Conservation (phyloP, 306 rosid species). For the Quercus parvula region DNA sequence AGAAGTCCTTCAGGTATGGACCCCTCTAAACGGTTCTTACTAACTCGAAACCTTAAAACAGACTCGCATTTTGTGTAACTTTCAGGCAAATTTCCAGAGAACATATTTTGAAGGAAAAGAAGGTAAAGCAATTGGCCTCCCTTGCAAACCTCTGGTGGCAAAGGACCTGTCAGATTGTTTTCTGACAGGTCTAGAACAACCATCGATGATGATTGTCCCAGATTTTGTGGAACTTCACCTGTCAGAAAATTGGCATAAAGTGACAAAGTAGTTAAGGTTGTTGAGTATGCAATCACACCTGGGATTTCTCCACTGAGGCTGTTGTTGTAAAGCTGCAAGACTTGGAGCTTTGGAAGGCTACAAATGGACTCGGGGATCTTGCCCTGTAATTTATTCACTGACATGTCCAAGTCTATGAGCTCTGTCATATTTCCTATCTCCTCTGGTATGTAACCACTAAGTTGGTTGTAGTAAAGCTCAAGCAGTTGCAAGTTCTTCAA, state of each 20-base stretch:
- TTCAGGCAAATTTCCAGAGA: constrained; percentile 72
- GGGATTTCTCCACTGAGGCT: constrained; percentile 77
- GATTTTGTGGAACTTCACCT: constrained; percentile 64
- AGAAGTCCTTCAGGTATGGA: constrained; percentile 66
- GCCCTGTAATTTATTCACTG: constrained; percentile 75
- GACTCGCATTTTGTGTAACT: constrained; percentile 55
- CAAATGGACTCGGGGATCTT: constrained; percentile 65
- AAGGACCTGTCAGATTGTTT: constrained; percentile 63
- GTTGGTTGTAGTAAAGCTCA: constrained; percentile 83
- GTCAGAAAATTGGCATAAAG: constrained; percentile 70
- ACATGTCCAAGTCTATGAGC: constrained; percentile 77
- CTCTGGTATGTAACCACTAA: constrained; percentile 64
- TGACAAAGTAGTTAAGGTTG: constrained; percentile 55
- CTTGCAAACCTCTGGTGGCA: constrained; percentile 70
- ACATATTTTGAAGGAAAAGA: constrained; percentile 64
- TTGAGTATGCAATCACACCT: constrained; percentile 58
- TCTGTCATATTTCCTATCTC: constrained; percentile 76
- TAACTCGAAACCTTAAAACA: constrained; percentile 81
- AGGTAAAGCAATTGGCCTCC: constrained; percentile 67
- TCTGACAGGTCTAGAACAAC: constrained; percentile 79
- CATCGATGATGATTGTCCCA: constrained; percentile 71
- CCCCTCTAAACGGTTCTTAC: constrained; percentile 58
- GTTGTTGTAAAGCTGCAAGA: constrained; percentile 86
- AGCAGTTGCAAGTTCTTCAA: constrained; percentile 56
- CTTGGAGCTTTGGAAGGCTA: constrained; percentile 72